Evolutionary conservation across 495 filamentous ascomycete species (phyloP), one percentile per base, ranked within the genome.

Genomic region (Trichoderma gamsii): DNA sequence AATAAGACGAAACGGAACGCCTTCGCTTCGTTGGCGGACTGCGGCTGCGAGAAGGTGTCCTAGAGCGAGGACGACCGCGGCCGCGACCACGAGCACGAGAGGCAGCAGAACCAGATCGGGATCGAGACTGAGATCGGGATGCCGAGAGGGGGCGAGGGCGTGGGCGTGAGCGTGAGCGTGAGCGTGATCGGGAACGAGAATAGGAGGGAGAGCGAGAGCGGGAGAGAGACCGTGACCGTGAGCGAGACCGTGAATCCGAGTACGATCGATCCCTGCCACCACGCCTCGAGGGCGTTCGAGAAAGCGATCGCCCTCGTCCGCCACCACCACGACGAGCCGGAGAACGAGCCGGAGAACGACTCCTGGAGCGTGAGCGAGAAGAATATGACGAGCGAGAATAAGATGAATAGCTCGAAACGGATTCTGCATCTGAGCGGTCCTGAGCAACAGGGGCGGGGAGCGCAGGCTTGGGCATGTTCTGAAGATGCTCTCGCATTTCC

Each of bases 401-500:
- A 56, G 86, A 88, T 0, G 88, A 90, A 67, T 87, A 87, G 70
- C 89, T 91, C 23, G 85, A 87, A 6, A 82, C 82, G 0, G 87
- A 90, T 35, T 87, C 83, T 0, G 87, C 87, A 38, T 87, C 86
- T 13, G 86, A 85, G 46, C 81, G 83, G 46, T 83, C 79, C 21
- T 81, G 76, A 38, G 74, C 76, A 23, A 88, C 85, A 8, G 92
- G 80, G 0, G 90, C 87, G 12, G 91, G 89, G 23, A 88, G 77
- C 4, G 87, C 80, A 51, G 92, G 90, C 72, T 91, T 90, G 27
- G 94, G 90, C 73, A 90, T 85, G 73, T 92, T 97, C 75, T 92
- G 91, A 67, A 98, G 80, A 74, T 87, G 87, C 71, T 92, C 91
- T 72, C 95, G 87, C 94, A 98, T 97, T 71, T 92, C 90, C 71